Conservation (phyloP, 2,329 filamentous ascomycete genomes). For the Neofusicoccum ribis region DNA sequence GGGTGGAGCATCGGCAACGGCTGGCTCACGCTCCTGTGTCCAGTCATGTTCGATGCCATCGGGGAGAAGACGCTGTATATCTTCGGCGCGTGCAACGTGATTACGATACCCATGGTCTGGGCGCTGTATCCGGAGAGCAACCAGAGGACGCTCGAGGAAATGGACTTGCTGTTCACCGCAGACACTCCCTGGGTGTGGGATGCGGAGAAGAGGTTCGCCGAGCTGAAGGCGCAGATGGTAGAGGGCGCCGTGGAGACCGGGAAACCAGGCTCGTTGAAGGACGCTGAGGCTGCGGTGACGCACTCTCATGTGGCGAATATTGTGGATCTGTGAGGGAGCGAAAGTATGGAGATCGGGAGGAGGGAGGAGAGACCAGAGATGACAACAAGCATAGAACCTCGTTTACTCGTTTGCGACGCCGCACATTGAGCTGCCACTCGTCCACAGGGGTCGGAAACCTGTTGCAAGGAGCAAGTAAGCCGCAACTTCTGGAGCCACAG, state of each 20-base stretch:
- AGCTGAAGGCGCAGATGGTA: conserved; percentile 21
- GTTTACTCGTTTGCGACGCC: too few species aligned
- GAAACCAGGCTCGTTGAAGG: neutral
- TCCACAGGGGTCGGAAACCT: too few species aligned
- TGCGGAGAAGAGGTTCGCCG: conserved; percentile 32
- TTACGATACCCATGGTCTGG: conserved; percentile 70
- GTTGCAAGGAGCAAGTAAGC: too few species aligned
- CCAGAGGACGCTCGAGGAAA: conserved; percentile 72
- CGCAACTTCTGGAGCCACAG: too few species aligned
- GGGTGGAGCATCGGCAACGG: conserved; percentile 77
- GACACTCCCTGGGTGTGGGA: conserved; percentile 67
- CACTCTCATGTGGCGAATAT: neutral
- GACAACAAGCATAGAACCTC: neutral
- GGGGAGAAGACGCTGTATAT: conserved; percentile 73
- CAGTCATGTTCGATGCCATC: conserved; percentile 56
- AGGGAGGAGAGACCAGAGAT: neutral
- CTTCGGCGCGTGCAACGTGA: conserved; percentile 56
- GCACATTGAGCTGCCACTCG: too few species aligned
- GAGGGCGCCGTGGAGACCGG: neutral
- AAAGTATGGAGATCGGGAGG: neutral
- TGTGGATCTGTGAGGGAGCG: neutral
- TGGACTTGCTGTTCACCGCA: conserved; percentile 70
- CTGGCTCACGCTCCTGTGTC: conserved; percentile 53
- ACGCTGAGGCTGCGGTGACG: neutral
- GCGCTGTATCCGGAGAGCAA: conserved; percentile 73